These are phyloP conservation scores for Puccinia polysora DNA, from an alignment of 1,284 basidiomycete species.

Conservation along the genomic window DNA sequence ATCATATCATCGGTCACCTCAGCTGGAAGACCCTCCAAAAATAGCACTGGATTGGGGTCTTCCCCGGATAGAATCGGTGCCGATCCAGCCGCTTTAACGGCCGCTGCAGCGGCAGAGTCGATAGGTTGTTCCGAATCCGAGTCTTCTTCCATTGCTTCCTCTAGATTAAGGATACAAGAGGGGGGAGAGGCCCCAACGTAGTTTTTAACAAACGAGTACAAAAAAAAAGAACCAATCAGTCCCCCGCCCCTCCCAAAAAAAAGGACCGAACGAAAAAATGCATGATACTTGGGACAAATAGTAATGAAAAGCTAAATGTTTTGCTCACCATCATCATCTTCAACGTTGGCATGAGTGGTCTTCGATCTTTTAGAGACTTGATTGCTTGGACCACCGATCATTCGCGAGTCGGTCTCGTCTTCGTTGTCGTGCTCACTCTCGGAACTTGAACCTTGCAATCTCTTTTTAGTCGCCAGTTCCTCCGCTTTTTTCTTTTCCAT, in stretches of 20 bases:
- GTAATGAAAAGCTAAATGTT: too few relatives aligned
- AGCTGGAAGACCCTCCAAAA: conserved; percentile 58
- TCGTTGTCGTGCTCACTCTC: conserved; percentile 33
- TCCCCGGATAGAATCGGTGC: conserved; percentile 41
- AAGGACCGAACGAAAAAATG: too few relatives aligned
- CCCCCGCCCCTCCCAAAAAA: neutral
- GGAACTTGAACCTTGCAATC: conserved; percentile 25
- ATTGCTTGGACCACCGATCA: conserved; percentile 3
- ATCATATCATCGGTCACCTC: conserved; percentile 75
- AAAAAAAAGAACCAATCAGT: neutral
- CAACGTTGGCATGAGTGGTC: conserved; percentile 11
- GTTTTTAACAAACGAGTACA: too few relatives aligned
- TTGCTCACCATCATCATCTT: conserved; percentile 37
- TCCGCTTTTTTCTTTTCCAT: conserved; percentile 41
- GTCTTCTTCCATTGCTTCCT: conserved; percentile 44
- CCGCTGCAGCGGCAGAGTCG: conserved; percentile 43
- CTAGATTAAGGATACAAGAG: neutral
- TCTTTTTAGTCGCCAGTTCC: conserved; percentile 31
- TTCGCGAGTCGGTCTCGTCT: conserved; percentile 1
- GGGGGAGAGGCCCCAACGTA: too few relatives aligned
- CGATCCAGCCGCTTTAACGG: conserved; percentile 39
- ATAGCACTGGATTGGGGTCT: conserved; percentile 40
- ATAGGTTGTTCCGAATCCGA: conserved; percentile 43
- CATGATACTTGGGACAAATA: too few relatives aligned
- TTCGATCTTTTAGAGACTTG: conserved; percentile 19